phyloP scores from a whole-genome alignment of 2,329 filamentous ascomycete genomes.

The Xenoacremonium recifei region DNA sequence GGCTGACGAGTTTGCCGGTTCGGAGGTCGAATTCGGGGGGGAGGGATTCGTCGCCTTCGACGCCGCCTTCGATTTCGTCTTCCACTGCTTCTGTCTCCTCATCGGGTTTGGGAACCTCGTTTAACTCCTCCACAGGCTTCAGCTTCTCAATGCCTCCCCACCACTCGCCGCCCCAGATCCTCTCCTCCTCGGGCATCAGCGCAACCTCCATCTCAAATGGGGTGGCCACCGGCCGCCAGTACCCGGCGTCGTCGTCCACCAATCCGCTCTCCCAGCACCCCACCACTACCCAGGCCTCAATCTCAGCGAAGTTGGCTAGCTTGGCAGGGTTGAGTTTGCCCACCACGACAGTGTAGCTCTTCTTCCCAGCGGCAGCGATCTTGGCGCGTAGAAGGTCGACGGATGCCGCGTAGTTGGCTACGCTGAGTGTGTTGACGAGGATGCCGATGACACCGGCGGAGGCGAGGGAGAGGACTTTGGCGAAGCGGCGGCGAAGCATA shows the following conservation, averaged over 20 bases:
- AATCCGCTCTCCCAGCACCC: slow-evolving; percentile 97
- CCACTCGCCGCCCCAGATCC: slow-evolving; percentile 88
- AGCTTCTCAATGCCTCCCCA: slow-evolving; percentile 79
- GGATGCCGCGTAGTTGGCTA: slow-evolving; percentile 84
- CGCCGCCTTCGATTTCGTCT: slow-evolving; percentile 40
- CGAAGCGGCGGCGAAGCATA: slow-evolving; percentile 81
- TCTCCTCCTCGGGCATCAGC: slow-evolving; percentile 69
- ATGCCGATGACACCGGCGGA: slow-evolving; percentile 88
- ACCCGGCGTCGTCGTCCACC: slow-evolving; percentile 77
- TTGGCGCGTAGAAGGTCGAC: slow-evolving; percentile 70
- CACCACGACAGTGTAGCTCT: slow-evolving; percentile 93
- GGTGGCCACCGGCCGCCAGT: slow-evolving; percentile 89
- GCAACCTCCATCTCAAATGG: slow-evolving; percentile 87
- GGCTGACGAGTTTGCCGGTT: slow-evolving; percentile 78
- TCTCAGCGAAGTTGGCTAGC: slow-evolving; percentile 91
- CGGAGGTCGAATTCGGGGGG: slow-evolving; percentile 90
- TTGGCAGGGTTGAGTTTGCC: slow-evolving; percentile 96
- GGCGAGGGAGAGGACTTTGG: slow-evolving; percentile 75
- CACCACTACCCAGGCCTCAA: slow-evolving; percentile 95
- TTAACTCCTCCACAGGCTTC: slow-evolving; percentile 38
- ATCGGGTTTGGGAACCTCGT: slow-evolving; percentile 22
- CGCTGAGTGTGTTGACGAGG: slow-evolving; percentile 90
- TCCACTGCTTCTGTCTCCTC: slow-evolving; percentile 19
- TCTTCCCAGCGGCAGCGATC: slow-evolving; percentile 82
- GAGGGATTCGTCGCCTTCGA: slow-evolving; percentile 68